These are phyloP conservation scores for Claviceps paspali DNA, from an alignment of 2,329 filamentous ascomycete genomes.

Conservation along the genomic window DNA sequence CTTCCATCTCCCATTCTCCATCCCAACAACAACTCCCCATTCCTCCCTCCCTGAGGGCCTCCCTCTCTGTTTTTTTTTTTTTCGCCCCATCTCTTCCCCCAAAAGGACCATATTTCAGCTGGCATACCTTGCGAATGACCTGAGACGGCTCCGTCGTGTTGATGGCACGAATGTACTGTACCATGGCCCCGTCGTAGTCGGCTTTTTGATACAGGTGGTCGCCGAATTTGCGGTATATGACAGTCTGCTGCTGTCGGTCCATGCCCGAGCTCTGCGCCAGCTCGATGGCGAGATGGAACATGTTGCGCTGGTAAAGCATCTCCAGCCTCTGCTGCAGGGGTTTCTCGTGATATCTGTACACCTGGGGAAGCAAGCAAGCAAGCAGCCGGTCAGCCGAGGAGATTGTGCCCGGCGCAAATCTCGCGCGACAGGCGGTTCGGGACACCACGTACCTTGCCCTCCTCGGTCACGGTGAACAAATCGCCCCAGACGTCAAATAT, in stretches of 20 bases:
- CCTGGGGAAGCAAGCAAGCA: constrained; percentile 26
- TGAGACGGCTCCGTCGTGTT: constrained; percentile 93
- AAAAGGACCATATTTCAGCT: neutral
- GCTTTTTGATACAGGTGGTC: constrained; percentile 90
- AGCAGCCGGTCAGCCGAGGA: constrained; percentile 1
- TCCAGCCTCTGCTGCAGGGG: constrained; percentile 80
- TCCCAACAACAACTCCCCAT: too few species aligned
- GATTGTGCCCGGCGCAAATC: too few species aligned
- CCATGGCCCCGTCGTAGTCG: constrained; percentile 97
- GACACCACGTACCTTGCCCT: constrained; percentile 93
- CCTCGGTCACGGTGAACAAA: constrained; percentile 75
- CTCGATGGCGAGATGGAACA: constrained; percentile 84
- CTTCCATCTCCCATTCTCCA: too few species aligned
- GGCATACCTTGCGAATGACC: constrained; percentile 69
- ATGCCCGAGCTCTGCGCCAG: constrained; percentile 80
- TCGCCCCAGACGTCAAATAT: constrained; percentile 84
- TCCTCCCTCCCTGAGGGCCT: too few species aligned
- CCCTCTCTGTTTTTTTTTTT: neutral
- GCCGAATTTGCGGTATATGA: constrained; percentile 86
- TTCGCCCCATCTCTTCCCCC: neutral
- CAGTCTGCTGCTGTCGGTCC: constrained; percentile 66
- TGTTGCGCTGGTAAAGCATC: constrained; percentile 82
- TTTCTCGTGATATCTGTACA: constrained; percentile 83
- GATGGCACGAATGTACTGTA: constrained; percentile 91
- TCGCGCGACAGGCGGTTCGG: too few species aligned